Evolutionary conservation across 2,329 filamentous ascomycete genomes (phyloP), one percentile per base, ranked within the genome.

Genomic region (Colletotrichum trifolii): DNA sequence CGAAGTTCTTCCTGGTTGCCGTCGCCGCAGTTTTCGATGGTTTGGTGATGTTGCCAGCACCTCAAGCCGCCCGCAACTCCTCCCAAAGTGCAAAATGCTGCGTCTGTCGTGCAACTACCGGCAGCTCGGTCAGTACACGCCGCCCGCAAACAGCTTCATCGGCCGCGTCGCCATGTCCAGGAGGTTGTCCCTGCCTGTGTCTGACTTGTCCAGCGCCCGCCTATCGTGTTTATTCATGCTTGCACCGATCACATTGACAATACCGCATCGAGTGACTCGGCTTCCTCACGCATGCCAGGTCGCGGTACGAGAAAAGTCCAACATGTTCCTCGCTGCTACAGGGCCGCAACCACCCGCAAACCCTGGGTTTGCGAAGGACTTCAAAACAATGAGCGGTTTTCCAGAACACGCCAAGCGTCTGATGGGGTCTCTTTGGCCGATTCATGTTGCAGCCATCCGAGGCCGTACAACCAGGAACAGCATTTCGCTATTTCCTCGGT

Each of bases 81-180:
- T 25, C 38, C 11, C 13, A 50, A 43, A n/a, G 11, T 15, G 43
- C 15, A 17, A 15, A 47, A 38, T 8, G 15, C 7, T 9, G 46
- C 15, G 34, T 42, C 34, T 33, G 17, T 12, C 15, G 45, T 55
- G 58, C 25, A 13, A 52, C 17, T n/a, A 52, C 25, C 15, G 11
- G 39, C 13, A 64, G 42, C 25, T 25, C 25, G 25, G 52, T 10
- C 35, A 35, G 25, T 25, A 34, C 49, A 25, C 12, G 45, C 33
- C 12, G 50, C 45, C 63, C 48, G 47, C 58, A 53, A 63, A 48
- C 54, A 53, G 40, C 36, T 66, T 61, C 33, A 35, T 53, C 53
- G 52, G 58, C 42, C 39, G 40, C 34, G 25, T 42, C 8, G 38
- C 43, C 11, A 55, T 12, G n/a, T 6, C 17, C 45, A 46, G 33